Conservation (phyloP, 371 early-diverging fungal genomes). For the Saksenaea oblongispora region DNA sequence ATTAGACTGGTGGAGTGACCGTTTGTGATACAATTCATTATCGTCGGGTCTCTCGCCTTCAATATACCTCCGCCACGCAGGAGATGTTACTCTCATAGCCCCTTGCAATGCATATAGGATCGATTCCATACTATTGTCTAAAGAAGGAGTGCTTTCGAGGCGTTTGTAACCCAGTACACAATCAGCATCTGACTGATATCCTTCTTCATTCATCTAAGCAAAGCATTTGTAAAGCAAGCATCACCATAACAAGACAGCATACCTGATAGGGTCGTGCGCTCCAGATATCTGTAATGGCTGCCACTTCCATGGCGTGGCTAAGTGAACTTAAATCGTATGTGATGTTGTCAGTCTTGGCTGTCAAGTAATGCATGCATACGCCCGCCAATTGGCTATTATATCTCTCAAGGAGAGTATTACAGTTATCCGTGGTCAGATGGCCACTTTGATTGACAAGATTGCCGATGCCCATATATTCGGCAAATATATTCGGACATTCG, state of each 20-base stretch:
- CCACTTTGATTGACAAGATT: neutral
- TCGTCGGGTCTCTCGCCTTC: neutral
- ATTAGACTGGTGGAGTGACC: neutral
- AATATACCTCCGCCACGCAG: neutral
- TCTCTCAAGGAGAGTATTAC: neutral
- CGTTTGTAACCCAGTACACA: neutral
- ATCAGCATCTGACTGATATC: neutral
- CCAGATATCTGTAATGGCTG: neutral
- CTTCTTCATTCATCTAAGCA: neutral
- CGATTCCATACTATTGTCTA: neutral
- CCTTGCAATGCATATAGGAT: neutral
- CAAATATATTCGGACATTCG: constrained; percentile 4
- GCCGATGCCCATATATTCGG: constrained; percentile 8
- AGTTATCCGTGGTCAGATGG: neutral
- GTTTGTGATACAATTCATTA: neutral
- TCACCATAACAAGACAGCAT: too few relatives aligned
- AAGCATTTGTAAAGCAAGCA: neutral
- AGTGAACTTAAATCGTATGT: neutral
- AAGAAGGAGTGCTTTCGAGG: neutral
- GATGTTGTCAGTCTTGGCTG: neutral
- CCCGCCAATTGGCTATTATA: neutral
- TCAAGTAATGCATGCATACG: neutral
- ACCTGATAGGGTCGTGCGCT: neutral
- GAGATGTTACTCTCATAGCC: neutral
- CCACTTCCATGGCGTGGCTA: neutral